phyloP scores from a whole-genome alignment of 352 stramenopile species.

The Phytophthora pluvialis region DNA sequence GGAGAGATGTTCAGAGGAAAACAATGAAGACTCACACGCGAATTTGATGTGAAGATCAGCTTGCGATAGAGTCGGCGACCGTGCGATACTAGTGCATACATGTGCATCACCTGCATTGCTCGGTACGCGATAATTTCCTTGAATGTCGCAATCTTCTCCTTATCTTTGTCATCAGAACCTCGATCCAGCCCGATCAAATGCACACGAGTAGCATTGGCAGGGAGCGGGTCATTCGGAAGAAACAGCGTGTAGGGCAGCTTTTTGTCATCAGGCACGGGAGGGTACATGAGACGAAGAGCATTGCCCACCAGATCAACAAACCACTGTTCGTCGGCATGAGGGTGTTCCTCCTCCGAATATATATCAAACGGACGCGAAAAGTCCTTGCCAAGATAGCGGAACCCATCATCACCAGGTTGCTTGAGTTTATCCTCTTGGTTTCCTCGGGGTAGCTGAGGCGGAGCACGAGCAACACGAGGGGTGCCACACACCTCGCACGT shows the following conservation, averaged over 20 bases:
- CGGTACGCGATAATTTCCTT: conserved; percentile 98
- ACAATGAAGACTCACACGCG: conserved; percentile 93
- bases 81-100: conserved; percentile 98
- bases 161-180: conserved; percentile 77
- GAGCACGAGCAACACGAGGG: conserved; percentile 37
- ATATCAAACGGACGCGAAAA: conserved; percentile 83
- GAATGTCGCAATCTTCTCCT: conserved; percentile 89
- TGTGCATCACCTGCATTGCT: conserved; percentile 91
- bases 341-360: conserved; percentile 82
- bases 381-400: conserved; percentile 56
- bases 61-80: conserved; percentile 96
- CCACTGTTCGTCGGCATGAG: conserved; percentile 70
- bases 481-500: conserved; percentile 83
- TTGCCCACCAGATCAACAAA: conserved; percentile 74
- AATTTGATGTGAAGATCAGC: conserved; percentile 97
- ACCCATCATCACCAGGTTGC: conserved; percentile 48
- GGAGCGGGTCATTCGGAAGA: conserved; percentile 59
- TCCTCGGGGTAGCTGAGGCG: conserved; percentile 20
- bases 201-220: conserved; percentile 52
- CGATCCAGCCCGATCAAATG: conserved; percentile 71
- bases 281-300: conserved; percentile 70
- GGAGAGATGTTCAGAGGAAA: conserved; percentile 78
- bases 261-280: conserved; percentile 77
- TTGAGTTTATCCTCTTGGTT: conserved; percentile 34
- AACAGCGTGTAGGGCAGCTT: conserved; percentile 84